These are phyloP conservation scores for Calonectria pseudoturangicola DNA, from an alignment of 2,329 filamentous ascomycete genomes.

Conservation along the genomic window DNA sequence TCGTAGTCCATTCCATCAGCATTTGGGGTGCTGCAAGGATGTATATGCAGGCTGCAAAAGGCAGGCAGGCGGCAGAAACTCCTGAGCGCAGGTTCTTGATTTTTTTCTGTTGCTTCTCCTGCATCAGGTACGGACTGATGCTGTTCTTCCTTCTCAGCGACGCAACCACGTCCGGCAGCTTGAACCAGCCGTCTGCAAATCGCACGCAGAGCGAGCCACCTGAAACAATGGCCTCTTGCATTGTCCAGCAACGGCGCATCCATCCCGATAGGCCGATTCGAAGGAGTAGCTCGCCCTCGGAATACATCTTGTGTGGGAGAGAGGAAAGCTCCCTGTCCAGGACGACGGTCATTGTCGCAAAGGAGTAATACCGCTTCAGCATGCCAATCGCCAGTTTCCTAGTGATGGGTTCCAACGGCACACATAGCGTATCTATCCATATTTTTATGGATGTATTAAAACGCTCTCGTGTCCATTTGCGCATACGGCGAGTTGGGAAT, in stretches of 20 bases:
- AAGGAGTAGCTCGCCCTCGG: neutral
- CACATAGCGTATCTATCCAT: neutral
- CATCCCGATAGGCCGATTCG: constrained; percentile 7
- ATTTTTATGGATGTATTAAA: neutral
- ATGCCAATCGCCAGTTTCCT: constrained; percentile 8
- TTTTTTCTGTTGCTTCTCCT: neutral
- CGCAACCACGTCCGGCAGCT: constrained; percentile 9
- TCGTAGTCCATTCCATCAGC: neutral
- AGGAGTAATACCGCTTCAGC: constrained; percentile 4
- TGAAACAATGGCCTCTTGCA: constrained; percentile 3
- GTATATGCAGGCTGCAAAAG: neutral
- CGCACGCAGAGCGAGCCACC: constrained; percentile 11
- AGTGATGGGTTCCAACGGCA: neutral
- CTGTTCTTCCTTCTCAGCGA: neutral
- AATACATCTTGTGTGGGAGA: neutral
- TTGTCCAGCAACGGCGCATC: constrained; percentile 20
- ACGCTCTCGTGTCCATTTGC: neutral
- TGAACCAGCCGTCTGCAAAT: constrained; percentile 16
- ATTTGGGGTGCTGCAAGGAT: neutral
- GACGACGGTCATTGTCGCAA: constrained; percentile 1
- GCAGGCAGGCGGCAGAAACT: neutral
- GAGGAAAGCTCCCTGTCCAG: neutral
- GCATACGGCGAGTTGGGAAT: neutral
- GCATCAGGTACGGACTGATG: constrained; percentile 15
- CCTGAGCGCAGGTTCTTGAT: neutral